Base-by-base conservation (phyloP, 1,284 basidiomycete genomes). In the Neotropicomus parvogracilis region DNA sequence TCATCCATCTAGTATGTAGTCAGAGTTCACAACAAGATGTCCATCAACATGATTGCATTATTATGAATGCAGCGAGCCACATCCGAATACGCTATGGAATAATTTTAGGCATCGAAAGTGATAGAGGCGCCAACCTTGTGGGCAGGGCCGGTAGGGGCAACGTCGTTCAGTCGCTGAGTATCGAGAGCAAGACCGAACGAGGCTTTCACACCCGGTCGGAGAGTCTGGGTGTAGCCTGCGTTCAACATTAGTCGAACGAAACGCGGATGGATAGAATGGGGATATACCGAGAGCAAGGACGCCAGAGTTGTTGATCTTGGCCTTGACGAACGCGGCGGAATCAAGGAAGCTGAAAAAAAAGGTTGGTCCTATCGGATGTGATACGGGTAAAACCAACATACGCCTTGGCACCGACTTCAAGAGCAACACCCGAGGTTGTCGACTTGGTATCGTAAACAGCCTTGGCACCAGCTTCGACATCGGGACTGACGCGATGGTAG, bases 291-390 rank as follows among this genome's bases (percentile, higher is more conserved):
- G 82, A 61, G 82, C 86, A 58, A 97, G 80, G 65, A 95, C 80
- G 78, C 94, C 94, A 57, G 84, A 71, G 77, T 95, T 95, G 85
- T 97, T 97, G 77, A 99, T 95, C 84, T 99, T 99, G 64, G 93
- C 91, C 83, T 99, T 97, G 77, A 97, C 79, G 66, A 92, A 97
- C 19, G 93, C 88, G 60, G 92, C 85, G 48, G 80, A 74, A 76
- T 97, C 93, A 57, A 95, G 85, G 76, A 87, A 88, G 47, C 83
- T 87, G 14, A 17, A 29, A n/a, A n/a, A 29, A 9, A 37, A 3
- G 19, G 20, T 43, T 29, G 4, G 10, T 20, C 3, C 7, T 4
- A 6, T 7, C 36, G 2, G 16, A 35, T 20, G n/a, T 2, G 4
- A 26, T 6, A 37, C 0, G 11, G 0, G 14, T 26, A 3, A 10